phyloP scores from a whole-genome alignment of 768 basidiomycete species.

The Coprinellus aureogranulatus region DNA sequence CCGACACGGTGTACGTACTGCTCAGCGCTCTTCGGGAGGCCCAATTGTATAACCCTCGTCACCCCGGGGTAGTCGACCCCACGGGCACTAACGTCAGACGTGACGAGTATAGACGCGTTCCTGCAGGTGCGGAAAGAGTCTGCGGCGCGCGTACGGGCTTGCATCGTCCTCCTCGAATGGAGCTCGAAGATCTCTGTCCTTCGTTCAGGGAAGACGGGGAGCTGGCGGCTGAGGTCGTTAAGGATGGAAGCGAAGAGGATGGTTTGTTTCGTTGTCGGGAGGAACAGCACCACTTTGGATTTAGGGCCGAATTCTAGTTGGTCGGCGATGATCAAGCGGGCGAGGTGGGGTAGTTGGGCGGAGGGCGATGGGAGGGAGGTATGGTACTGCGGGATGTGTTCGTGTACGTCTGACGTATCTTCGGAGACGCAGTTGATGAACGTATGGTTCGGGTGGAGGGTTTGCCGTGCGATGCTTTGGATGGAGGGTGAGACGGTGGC shows the following conservation, averaged over 20 bases:
- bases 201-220: constrained; percentile 46
- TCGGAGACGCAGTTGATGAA: constrained; percentile 73
- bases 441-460: constrained; percentile 57
- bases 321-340: constrained; percentile 84
- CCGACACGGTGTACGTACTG: constrained; percentile 87
- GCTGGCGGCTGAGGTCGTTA: constrained; percentile 39
- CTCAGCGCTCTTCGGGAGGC: constrained; percentile 65
- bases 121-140: constrained; percentile 58
- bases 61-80: constrained; percentile 89
- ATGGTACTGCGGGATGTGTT: constrained; percentile 78
- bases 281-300: constrained; percentile 81
- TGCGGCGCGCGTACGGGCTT: constrained; percentile 54
- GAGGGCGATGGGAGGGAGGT: constrained; percentile 65
- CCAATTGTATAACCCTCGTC: constrained; percentile 88
- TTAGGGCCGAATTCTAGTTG: constrained; percentile 65
- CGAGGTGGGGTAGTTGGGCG: constrained; percentile 74
- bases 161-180: constrained; percentile 72
- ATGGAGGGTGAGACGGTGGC: constrained; percentile 79
- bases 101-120: constrained; percentile 66
- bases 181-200: constrained; percentile 70
- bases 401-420: constrained; percentile 62
- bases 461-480: constrained; percentile 61
- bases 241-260: constrained; percentile 70
- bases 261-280: constrained; percentile 82
- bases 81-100: constrained; percentile 85